Conservation (phyloP, 805 yeast species). For the Phaffomyces antillensis region DNA sequence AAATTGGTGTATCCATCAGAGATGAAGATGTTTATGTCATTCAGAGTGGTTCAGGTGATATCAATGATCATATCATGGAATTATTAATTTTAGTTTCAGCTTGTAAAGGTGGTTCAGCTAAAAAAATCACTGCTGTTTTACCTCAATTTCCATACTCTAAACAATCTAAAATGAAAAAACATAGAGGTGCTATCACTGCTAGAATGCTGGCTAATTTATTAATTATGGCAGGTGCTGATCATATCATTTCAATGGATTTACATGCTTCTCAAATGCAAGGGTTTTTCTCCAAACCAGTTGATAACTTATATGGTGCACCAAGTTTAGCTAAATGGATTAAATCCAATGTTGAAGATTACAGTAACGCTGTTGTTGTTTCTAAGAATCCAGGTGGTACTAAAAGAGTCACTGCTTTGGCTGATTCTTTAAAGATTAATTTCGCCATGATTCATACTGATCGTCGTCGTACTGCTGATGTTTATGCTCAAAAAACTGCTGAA, state of each 20-base stretch:
- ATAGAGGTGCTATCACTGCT: conserved; percentile 97
- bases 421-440: conserved; percentile 87
- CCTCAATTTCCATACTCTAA: conserved; percentile 98
- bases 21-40: conserved; percentile 95
- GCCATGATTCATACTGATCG: conserved; percentile 99
- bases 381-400: conserved; percentile 99
- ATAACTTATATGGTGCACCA: conserved; percentile 93
- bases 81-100: conserved; percentile 87
- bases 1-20: conserved; percentile 88
- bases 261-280: conserved; percentile 99
- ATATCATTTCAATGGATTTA: conserved; percentile 94
- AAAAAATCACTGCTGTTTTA: conserved; percentile 88
- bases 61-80: conserved; percentile 96
- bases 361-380: conserved; percentile 92
- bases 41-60: conserved; percentile 81
- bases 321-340: conserved; percentile 94
- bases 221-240: conserved; percentile 99
- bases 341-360: conserved; percentile 79
- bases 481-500: conserved; percentile 30
- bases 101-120: conserved; percentile 97
- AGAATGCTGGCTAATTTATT: conserved; percentile 93
- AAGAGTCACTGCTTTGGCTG: conserved; percentile 97
- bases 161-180: conserved; percentile 97
- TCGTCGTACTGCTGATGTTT: conserved; percentile 71
- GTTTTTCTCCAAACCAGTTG: conserved; percentile 94